Evolutionary conservation across 441 rosid genomes (phyloP).

Genomic region (Geranium incanum): DNA sequence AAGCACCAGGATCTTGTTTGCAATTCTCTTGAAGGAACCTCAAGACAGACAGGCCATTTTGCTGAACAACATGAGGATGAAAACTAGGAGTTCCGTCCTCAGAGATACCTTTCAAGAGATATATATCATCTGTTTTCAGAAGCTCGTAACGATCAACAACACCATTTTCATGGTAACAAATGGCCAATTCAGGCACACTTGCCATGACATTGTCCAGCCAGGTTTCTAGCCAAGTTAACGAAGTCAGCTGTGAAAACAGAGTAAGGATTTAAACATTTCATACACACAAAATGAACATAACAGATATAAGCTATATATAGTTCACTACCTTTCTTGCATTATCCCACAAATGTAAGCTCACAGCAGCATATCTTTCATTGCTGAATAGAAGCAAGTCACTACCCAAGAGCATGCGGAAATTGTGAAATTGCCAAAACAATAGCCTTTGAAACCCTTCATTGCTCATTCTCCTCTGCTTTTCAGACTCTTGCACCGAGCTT

Average conservation of each 20-base stretch:
- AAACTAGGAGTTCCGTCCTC: conserved; percentile 95
- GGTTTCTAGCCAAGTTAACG: conserved; percentile 91
- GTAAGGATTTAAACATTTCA: conserved; percentile 8
- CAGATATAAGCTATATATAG: conserved; percentile 10
- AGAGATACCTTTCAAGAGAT: conserved; percentile 70
- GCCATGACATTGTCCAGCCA: conserved; percentile 99
- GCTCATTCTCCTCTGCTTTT: conserved; percentile 58
- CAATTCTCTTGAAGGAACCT: conserved; percentile 92
- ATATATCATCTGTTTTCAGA: conserved; percentile 85
- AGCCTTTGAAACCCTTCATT: conserved; percentile 73
- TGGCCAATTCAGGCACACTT: conserved; percentile 92
- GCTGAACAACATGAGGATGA: conserved; percentile 91
- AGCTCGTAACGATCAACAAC: conserved; percentile 93
- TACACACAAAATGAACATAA: conserved; percentile 11
- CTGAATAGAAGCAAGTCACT: conserved; percentile 90
- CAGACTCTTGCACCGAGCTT: conserved; percentile 69
- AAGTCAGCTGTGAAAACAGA: conserved; percentile 52
- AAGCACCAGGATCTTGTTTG: conserved; percentile 94
- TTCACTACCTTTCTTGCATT: conserved; percentile 60
- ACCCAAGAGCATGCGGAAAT: conserved; percentile 90
- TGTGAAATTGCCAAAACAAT: conserved; percentile 92
- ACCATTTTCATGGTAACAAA: conserved; percentile 86
- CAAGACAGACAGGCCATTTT: conserved; percentile 84
- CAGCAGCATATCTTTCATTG: conserved; percentile 84
- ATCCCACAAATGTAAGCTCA: conserved; percentile 92